Conservation (phyloP, 2,329 filamentous ascomycete genomes). For the Trichoderma atroviride region DNA sequence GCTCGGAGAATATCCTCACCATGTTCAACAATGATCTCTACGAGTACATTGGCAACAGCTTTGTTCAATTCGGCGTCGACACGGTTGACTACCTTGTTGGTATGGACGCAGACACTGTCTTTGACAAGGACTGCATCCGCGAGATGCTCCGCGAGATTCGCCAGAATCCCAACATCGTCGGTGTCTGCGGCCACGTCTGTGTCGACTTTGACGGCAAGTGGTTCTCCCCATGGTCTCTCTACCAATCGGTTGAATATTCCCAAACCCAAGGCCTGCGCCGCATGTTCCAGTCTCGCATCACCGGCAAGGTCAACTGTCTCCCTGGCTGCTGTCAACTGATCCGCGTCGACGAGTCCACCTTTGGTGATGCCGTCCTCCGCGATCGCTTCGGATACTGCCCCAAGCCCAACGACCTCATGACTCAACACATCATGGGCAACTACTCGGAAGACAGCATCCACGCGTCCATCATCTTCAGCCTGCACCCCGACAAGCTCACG, state of each 20-base stretch:
- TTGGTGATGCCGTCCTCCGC: constrained; percentile 50
- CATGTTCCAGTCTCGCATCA: constrained; percentile 53
- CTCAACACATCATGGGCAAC: constrained; percentile 52
- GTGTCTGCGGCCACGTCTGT: constrained; percentile 52
- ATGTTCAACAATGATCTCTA: constrained; percentile 52
- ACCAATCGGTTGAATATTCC: constrained; percentile 53
- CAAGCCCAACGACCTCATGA: constrained; percentile 52
- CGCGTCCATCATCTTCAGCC: constrained; percentile 51
- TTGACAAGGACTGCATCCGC: constrained; percentile 48
- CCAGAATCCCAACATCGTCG: constrained; percentile 47
- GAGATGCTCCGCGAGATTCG: constrained; percentile 50
- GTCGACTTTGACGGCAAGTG: constrained; percentile 48
- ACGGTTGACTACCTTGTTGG: constrained; percentile 48
- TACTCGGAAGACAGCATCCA: constrained; percentile 55
- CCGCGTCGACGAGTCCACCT: constrained; percentile 52
- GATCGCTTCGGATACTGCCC: constrained; percentile 53
- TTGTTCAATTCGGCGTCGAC: constrained; percentile 44
- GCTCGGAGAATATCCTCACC: constrained; percentile 45
- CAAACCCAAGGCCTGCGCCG: constrained; percentile 51
- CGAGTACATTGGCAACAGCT: constrained; percentile 43
- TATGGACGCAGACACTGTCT: constrained; percentile 54
- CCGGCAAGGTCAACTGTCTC: constrained; percentile 53
- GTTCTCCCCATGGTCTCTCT: constrained; percentile 50
- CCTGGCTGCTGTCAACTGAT: constrained; percentile 55
- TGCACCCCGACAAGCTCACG: constrained; percentile 48